Base-by-base conservation (phyloP, 257 asterid genomes). In the Salvia hispanica region DNA sequence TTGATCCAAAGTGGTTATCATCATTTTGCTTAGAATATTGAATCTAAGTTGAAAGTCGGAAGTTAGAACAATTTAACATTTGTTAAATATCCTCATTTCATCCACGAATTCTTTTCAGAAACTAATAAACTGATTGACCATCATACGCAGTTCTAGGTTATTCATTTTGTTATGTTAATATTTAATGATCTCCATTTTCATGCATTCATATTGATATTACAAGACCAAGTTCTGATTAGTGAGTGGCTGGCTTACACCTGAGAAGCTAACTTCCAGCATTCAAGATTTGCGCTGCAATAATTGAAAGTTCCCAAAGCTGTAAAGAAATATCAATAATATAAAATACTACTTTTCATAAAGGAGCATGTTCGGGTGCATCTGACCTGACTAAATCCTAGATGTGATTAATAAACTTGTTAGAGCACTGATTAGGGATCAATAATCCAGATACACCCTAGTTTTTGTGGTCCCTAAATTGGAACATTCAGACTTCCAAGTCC, bases 151-250 rank as follows among this genome's bases (percentile, higher is more conserved):
- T 46, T 36, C 51, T 34, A 33, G 13, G 46, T 28, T 21, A 28
- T 34, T 69, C 13, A 2, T 57, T 33, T 9, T 31, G 11, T 40
- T 45, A 1, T 53, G 72, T 14, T 39, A 13, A 56, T 43, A 25
- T 34, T 21, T 53, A 36, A 12, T 70, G 61, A 13, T 36, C 60
- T 55, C 13, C 37, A 12, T 56, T 62, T 62, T 64, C 60, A 64
- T 64, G 60, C 36, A 33, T 43, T 34, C 9, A 13, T 52, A 31
- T 28, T 52, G 48, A 40, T 15, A 7, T 33, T 13, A 37, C 25
- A 16, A 50, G 71, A 64, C 16, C 59, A 64, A 64, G 12, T 16
- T 65, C 13, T 8, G 9, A 36, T 15, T 46, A n/a, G 28, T 9
- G 46, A 53, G 25, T 66, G 53, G 31, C 72, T 25, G 53, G 31